A percentile compares a stretch with the other conserved stretches of the same genome.
phyloP scores from a whole-genome alignment of 306 rosid genomes.

The Inga leiocalycina region DNA sequence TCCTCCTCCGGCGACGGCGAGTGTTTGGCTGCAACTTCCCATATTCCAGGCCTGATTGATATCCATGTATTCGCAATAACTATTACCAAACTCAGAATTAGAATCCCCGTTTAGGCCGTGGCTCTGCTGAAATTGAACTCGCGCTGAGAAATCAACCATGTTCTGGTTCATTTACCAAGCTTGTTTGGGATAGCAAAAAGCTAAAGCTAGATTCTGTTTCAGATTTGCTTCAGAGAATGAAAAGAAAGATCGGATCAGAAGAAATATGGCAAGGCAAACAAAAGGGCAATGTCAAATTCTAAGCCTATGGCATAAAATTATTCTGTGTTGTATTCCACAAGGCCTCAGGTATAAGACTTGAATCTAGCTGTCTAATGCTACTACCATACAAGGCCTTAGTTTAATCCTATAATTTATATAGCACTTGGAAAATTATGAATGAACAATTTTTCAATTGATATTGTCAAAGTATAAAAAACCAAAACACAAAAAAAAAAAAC shows the following conservation, averaged over 20 bases:
- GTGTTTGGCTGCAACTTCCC: slow-evolving; percentile 48
- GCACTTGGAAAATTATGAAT: slow-evolving; percentile 35
- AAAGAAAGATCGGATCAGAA: neutral
- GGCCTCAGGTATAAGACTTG: slow-evolving; percentile 54
- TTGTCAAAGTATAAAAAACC: slow-evolving; percentile 44
- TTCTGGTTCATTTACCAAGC: slow-evolving; percentile 56
- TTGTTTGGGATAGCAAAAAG: neutral
- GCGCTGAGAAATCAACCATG: slow-evolving; percentile 47
- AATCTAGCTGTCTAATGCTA: slow-evolving; percentile 40
- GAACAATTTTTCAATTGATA: slow-evolving; percentile 49
- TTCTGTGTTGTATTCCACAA: slow-evolving; percentile 39
- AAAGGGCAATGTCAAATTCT: neutral
- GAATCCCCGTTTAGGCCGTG: slow-evolving; percentile 45
- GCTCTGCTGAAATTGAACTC: slow-evolving; percentile 35
- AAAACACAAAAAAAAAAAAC: neutral
- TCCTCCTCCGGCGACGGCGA: slow-evolving; percentile 42
- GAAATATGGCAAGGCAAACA: neutral
- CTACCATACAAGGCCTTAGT: slow-evolving; percentile 27
- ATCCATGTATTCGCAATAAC: slow-evolving; percentile 40
- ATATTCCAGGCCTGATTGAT: slow-evolving; percentile 47
- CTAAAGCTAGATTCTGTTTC: slow-evolving; percentile 20
- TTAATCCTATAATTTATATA: slow-evolving; percentile 14
- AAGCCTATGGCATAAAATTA: slow-evolving; percentile 26
- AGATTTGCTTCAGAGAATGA: slow-evolving; percentile 13
- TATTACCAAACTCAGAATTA: slow-evolving; percentile 40